Conservation (phyloP, 495 filamentous ascomycete species). For the Chaetomium cochliodes region DNA sequence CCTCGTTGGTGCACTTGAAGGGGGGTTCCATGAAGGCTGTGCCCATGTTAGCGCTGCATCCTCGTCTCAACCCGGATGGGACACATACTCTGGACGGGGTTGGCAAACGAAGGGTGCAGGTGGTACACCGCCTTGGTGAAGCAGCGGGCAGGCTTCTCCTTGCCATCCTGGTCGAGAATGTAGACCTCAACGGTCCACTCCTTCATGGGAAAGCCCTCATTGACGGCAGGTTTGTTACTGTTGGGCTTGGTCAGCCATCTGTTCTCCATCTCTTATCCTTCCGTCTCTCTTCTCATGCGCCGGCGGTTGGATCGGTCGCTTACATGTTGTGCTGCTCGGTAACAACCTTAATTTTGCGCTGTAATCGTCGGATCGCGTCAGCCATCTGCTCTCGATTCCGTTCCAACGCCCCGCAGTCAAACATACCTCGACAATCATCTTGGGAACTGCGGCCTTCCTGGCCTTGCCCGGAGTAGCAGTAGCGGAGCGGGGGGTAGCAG, state of each 20-base stretch:
- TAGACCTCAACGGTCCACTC: conserved; percentile 66
- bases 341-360: conserved; percentile 85
- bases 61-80: conserved; percentile 3
- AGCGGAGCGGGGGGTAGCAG: neutral
- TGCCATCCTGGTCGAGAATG: conserved; percentile 58
- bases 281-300: neutral
- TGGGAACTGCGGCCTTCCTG: conserved; percentile 14
- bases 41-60: conserved; percentile 7
- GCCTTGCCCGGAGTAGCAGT: neutral
- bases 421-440: conserved; percentile 39
- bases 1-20: conserved; percentile 87
- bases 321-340: conserved; percentile 89
- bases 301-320: conserved; percentile 38
- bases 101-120: conserved; percentile 88
- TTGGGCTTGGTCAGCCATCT: conserved; percentile 17
- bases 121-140: conserved; percentile 92
- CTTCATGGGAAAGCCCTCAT: conserved; percentile 90
- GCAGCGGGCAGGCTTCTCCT: conserved; percentile 71
- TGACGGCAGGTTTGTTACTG: conserved; percentile 66
- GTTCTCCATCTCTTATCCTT: neutral
- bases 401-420: neutral
- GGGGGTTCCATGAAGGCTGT: conserved; percentile 77
- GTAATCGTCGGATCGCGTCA: conserved; percentile 18
- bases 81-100: conserved; percentile 76
- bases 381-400: neutral